A percentile compares a stretch with the other conserved stretches of the same genome.
Conservation (phyloP, 148 eudicot species). For the Nepenthes gracilis region DNA sequence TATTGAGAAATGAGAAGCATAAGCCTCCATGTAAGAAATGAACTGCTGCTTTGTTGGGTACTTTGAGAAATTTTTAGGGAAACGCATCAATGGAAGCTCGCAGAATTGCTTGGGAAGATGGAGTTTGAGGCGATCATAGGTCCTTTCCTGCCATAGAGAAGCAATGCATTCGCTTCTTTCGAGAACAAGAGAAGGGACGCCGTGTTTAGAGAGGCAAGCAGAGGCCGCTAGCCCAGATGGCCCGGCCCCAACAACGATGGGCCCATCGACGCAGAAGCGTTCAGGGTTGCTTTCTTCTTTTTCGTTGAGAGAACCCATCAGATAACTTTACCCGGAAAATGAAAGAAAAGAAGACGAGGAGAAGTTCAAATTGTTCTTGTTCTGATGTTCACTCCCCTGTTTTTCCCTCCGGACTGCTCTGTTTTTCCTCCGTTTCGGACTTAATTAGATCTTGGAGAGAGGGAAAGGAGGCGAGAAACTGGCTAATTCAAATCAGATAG, state of each 20-base stretch:
- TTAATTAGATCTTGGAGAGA: no score
- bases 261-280: background rate
- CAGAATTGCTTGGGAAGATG: conserved; percentile 6
- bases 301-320: no score
- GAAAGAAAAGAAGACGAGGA: no score
- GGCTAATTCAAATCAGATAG: no score
- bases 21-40: conserved; percentile 1
- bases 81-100: conserved; percentile 2
- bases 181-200: background rate
- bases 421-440: no score
- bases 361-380: no score
- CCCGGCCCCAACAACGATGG: conserved; percentile 1
- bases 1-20: background rate
- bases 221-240: conserved; percentile 3
- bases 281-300: no score
- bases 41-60: conserved; percentile 1
- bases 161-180: conserved; percentile 2
- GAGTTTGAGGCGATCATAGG: conserved; percentile 1
- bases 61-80: background rate
- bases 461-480: no score
- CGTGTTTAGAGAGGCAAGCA: background rate
- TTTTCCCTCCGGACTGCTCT: no score
- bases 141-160: conserved; percentile 4
- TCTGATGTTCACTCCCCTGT: no score
- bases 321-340: no score